Evolutionary conservation across 805 yeast species (phyloP), one percentile per base, ranked within the genome.

Genomic region (Hanseniaspora mollemarum): DNA sequence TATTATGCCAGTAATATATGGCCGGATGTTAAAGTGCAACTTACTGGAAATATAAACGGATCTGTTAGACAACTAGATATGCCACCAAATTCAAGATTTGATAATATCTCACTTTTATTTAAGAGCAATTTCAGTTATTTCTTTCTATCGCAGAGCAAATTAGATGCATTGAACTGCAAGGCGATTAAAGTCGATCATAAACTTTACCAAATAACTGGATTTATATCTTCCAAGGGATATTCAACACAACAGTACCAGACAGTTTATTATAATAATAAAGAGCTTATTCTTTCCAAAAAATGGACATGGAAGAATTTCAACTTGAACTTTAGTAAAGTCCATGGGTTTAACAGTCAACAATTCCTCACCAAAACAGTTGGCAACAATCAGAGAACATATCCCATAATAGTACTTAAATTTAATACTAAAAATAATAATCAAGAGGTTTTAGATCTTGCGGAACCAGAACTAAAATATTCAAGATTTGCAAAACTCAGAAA

Each of bases 161-260:
- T 4, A 45, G 57, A 10, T 58, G 60, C n/a, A 32, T 25, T 4
- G 57, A 56, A 21, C 40, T 49, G 21, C 29, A 60, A 60, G 49
- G 54, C 53, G 19, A 59, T 61, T 2, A 51, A 56, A 7, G 49
- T 55, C 8, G 51, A 32, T 10, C 59, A 45, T 50, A 55, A 56
- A 43, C 61, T 61, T 1, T 63, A 60, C 42, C 53, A 53, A 7
- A 58, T 67, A n/a, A 54, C 58, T 0, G 75, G 76, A 2, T 54
- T 71, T 0, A 62, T 78, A 10, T 74, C 77, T 0, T 58, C 56
- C 3, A 33, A 49, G 0, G 66, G 74, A 0, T 54, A 62, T 0
- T 66, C 66, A 49, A 58, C 71, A 0, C 69, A 63, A 39, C 53
- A 57, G 1, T 65, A 67, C 51, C 83, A 78, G 55, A 71, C 67